Base-by-base conservation (phyloP, 2,329 filamentous ascomycete species). In the Drechslerella coelobrocha region DNA sequence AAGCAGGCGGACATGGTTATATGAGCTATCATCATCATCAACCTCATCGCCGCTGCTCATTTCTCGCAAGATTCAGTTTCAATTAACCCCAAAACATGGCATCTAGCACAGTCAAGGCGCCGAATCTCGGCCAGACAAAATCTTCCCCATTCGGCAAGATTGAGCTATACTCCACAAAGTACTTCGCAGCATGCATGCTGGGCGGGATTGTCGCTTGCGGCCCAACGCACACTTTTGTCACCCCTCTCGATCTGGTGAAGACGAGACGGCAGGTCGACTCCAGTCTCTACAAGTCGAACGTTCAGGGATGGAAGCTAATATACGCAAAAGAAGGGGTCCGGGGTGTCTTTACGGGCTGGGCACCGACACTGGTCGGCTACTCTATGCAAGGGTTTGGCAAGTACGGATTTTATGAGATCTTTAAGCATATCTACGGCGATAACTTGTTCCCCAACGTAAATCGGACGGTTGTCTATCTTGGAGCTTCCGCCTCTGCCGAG, bases 331-430 rank as follows among this genome's bases (percentile, higher is more conserved):
- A 96, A 76, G 92, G 92, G 24, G 54, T 96, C 66, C 86, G 90
- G 37, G 92, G 92, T 47, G 87, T 96, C 78, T 91, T 91, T 80
- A 95, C 91, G 12, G 92, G 92, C 45, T 95, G 91, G 90, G 82
- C 88, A 29, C 92, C 92, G 23, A 96, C 92, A 0, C 86, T 96
- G 73, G 85, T 92, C 74, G 68, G 68, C 12, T 72, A 72, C 43
- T 62, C 60, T 5, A 34, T 61, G 26, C 68, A 72, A 66, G 68
- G 68, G 43, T 61, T 66, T 52, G 66, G 66, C 7, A 71, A 71
- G 26, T 71, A 71, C 52, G 68, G 68, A 7, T 71, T 68, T 17
- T 72, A 72, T 37, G 61, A 68, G 56, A 63, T 68, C 50, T 72
- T 72, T 62, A 72, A 68, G 52, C 62, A 69, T n/a, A 61, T 62